Evolutionary conservation across 192 early-diverging fungal genomes (phyloP).

Genomic region (Irineochytrium annulatum): DNA sequence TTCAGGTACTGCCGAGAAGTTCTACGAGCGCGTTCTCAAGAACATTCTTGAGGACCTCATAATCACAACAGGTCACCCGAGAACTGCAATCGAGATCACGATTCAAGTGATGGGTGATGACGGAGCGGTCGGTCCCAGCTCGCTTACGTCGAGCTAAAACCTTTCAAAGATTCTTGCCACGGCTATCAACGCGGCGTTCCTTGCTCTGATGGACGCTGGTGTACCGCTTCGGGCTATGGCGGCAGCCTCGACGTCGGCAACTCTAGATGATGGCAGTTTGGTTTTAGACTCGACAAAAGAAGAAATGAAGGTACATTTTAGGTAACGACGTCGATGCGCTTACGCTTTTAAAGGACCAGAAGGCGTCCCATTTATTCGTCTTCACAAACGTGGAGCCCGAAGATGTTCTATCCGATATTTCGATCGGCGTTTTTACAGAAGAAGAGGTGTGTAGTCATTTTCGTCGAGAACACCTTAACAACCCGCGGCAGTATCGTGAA

Average conservation of each 20-base stretch:
- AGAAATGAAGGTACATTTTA: slow-evolving; percentile 71
- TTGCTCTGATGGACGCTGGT: slow-evolving; percentile 89
- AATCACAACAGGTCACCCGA: slow-evolving; percentile 75
- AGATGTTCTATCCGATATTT: too few species aligned
- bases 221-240: slow-evolving; percentile 71
- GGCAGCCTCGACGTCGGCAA: slow-evolving; percentile 67
- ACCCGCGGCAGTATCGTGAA: too few species aligned
- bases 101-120: slow-evolving; percentile 81
- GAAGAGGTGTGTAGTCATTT: too few species aligned
- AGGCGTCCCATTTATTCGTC: too few species aligned
- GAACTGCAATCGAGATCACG: slow-evolving; percentile 82
- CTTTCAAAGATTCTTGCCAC: slow-evolving; percentile 57
- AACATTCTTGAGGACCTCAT: slow-evolving; percentile 73
- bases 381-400: too few species aligned
- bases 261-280: slow-evolving; percentile 49
- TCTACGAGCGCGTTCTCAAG: slow-evolving; percentile 64
- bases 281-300: slow-evolving; percentile 76
- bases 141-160: background rate
- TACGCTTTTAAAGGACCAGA: too few species aligned
- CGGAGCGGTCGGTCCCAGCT: slow-evolving; percentile 69
- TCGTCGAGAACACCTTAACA: too few species aligned
- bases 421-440: too few species aligned
- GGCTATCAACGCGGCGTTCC: slow-evolving; percentile 74
- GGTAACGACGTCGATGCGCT: too few species aligned
- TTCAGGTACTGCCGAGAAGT: slow-evolving; percentile 67